These are phyloP conservation scores for Sporisorium iseilematis-ciliati DNA, from an alignment of 1,284 basidiomycete species.

Conservation along the genomic window DNA sequence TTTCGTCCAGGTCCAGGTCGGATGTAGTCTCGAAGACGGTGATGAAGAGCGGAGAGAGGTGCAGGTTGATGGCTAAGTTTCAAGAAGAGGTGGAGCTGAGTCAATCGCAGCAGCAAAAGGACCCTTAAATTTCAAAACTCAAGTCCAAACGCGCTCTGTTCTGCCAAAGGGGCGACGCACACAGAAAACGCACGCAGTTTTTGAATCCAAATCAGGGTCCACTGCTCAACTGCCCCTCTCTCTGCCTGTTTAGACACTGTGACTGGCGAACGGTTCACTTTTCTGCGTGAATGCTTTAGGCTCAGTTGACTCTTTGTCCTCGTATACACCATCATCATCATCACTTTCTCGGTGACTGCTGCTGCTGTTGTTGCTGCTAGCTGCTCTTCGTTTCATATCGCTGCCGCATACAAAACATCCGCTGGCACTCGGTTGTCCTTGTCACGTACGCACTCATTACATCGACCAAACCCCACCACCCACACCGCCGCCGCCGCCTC, in stretches of 20 bases:
- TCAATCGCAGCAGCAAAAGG: background rate
- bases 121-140: conserved; percentile 16
- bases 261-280: too few species aligned
- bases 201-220: background rate
- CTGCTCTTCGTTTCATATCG: conserved; percentile 10
- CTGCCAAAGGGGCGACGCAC: too few species aligned
- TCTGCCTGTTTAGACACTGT: too few species aligned
- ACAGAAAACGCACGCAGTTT: background rate
- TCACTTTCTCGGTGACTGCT: background rate
- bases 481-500: background rate
- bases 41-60: background rate
- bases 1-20: background rate
- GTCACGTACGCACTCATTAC: conserved; percentile 6
- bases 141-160: background rate
- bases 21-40: too few species aligned
- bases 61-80: background rate
- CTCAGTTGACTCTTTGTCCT: conserved; percentile 2
- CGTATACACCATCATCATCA: background rate
- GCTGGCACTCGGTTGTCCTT: background rate
- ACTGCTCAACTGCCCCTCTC: too few species aligned
- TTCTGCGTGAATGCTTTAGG: background rate
- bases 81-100: conserved; percentile 19
- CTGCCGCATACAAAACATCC: background rate
- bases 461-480: conserved; percentile 7
- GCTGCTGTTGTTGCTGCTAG: background rate